A percentile compares a stretch with the other conserved stretches of the same genome.
Evolutionary conservation across 2,329 filamentous ascomycete species (phyloP).

Genomic region (Zasmidium angulare): DNA sequence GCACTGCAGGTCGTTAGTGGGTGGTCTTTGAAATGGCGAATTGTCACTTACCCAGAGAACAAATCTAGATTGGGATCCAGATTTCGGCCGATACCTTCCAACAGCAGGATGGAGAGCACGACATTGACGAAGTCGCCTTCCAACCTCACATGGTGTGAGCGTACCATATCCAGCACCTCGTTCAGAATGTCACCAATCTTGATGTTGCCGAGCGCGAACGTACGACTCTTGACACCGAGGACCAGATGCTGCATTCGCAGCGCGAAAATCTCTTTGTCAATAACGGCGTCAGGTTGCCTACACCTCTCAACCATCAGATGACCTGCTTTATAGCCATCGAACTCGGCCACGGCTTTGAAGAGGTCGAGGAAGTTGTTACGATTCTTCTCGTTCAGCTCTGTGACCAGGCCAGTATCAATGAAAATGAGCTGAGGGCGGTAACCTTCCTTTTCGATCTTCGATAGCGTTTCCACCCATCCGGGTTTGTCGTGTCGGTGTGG

Average conservation of each 20-base stretch:
- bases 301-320: slow-evolving; percentile 95
- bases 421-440: slow-evolving; percentile 94
- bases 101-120: slow-evolving; percentile 86
- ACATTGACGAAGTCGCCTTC: slow-evolving; percentile 99
- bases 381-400: slow-evolving; percentile 84
- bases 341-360: slow-evolving; percentile 93
- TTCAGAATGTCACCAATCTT: slow-evolving; percentile 95
- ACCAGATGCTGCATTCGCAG: slow-evolving; percentile 97
- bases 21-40: too few species aligned
- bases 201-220: slow-evolving; percentile 87
- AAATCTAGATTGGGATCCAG: slow-evolving; percentile 86
- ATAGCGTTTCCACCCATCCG: slow-evolving; percentile 71
- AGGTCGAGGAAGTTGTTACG: slow-evolving; percentile 89
- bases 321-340: slow-evolving; percentile 93
- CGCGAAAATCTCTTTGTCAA: slow-evolving; percentile 87
- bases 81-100: slow-evolving; percentile 89
- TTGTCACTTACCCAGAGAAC: slow-evolving; percentile 62
- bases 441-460: slow-evolving; percentile 78
- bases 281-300: slow-evolving; percentile 84
- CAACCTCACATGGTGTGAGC: slow-evolving; percentile 84
- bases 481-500: slow-evolving; percentile 66
- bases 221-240: slow-evolving; percentile 82
- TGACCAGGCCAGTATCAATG: slow-evolving; percentile 94
- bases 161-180: slow-evolving; percentile 87
- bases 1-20: slow-evolving; percentile 57